These are phyloP conservation scores for Hamamelis virginiana DNA, from an alignment of 164 flowering plant species.

Conservation along the genomic window DNA sequence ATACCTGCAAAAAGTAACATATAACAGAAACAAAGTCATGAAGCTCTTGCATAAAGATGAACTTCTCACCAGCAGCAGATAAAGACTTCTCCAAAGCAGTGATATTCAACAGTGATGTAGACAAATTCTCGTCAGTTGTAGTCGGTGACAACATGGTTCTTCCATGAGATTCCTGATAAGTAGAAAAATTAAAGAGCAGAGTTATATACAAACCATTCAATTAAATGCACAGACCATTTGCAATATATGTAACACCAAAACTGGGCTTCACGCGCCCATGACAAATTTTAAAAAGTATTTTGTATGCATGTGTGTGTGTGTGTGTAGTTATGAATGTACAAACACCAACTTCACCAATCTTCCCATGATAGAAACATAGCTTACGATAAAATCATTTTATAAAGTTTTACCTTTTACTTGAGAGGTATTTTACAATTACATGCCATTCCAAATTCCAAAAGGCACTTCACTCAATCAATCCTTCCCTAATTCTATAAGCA, in stretches of 20 bases:
- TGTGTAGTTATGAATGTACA: too few relatives aligned
- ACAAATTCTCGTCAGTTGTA: conserved; percentile 65
- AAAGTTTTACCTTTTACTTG: too few relatives aligned
- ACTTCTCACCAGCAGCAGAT: conserved; percentile 87
- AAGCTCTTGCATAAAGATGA: conserved; percentile 93
- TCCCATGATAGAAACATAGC: too few relatives aligned
- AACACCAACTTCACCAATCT: too few relatives aligned
- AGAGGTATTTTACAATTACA: too few relatives aligned
- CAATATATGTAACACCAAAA: background rate
- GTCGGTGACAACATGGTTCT: conserved; percentile 51
- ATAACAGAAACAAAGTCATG: conserved; percentile 88
- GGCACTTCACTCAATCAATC: too few relatives aligned
- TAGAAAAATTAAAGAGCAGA: background rate
- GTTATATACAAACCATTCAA: background rate
- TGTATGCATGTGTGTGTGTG: too few relatives aligned
- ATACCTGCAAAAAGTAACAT: conserved; percentile 94
- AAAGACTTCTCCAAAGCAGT: conserved; percentile 66
- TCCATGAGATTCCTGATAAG: conserved; percentile 71
- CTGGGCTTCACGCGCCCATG: too few relatives aligned
- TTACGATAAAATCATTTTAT: too few relatives aligned
- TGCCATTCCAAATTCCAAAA: too few relatives aligned
- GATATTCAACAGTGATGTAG: conserved; percentile 60
- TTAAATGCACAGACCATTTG: background rate
- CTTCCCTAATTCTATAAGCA: too few relatives aligned
- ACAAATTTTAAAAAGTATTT: too few relatives aligned